Evolutionary conservation across 768 basidiomycete genomes (phyloP), one percentile per base, ranked within the genome.

Genomic region (Infundibulicybe gibba): DNA sequence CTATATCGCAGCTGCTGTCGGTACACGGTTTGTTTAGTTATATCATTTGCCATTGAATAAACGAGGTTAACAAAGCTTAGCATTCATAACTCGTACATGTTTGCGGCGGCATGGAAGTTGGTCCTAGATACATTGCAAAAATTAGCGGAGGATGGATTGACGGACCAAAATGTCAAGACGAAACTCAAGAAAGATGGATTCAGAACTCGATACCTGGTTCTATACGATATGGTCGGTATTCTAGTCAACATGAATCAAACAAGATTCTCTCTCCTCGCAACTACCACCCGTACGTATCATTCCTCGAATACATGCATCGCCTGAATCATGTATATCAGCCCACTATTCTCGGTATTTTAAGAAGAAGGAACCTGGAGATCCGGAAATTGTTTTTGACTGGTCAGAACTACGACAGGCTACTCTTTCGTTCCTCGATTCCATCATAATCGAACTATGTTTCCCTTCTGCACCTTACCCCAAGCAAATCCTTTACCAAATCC

Each of bases 61-160:
- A 32, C 10, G 30, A 34, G 20, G 12, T 16, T 45, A n/a, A 17
- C 31, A 41, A 45, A 15, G 33, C 14, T 37, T 54, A 92, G 90
- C 62, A 74, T 92, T 45, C 90, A 93, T 63, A 93, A 92, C 59
- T 63, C 80, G 6, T 90, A 89, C 62, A 79, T 87, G 77, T 71
- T 91, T 31, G 85, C 89, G n/a, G 81, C 87, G 13, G 85, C 80
- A 1, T 93, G 90, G 90, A 87, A 76, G 52, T 67, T 91, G 41
- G 80, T 87, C n/a, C 62, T 73, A 3, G 72, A 83, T 48, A 69
- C 70, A 30, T 66, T 92, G 45, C 71, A 71, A 43, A 70, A 77
- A 20, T 66, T 91, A 40, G 67, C 72, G n/a, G 64, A 74, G 14
- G 65, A 70, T 11, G 84, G 83, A 30, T 52, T 88, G 14, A 63